phyloP scores from a whole-genome alignment of 176 grass and related monocot genomes.

The Neostapfia colusana region DNA sequence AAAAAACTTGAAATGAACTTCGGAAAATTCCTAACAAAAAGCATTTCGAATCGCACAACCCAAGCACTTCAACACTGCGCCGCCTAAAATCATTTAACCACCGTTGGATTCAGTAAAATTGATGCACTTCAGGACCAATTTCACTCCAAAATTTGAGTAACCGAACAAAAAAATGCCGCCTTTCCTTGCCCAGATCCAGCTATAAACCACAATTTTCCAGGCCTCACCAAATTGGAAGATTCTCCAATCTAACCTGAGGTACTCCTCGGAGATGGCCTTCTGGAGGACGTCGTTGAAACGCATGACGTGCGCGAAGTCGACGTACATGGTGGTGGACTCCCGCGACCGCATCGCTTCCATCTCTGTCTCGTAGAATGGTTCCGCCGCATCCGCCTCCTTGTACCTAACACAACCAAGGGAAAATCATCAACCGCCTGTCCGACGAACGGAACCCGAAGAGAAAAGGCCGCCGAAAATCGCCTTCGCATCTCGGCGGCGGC shows the following conservation, averaged over 20 bases:
- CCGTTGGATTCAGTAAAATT: not conserved
- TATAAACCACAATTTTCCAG: not conserved
- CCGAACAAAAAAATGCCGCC: not conserved
- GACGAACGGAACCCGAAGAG: not conserved
- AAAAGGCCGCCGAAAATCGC: conserved; percentile 18
- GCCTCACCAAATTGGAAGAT: not conserved
- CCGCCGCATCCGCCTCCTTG: conserved; percentile 62
- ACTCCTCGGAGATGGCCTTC: conserved; percentile 91
- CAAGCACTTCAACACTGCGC: not conserved
- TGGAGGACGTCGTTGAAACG: conserved; percentile 94
- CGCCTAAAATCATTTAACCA: not conserved
- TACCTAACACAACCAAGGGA: conserved; percentile 45
- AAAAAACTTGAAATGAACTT: not conserved
- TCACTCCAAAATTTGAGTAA: not conserved
- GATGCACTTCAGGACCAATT: not conserved
- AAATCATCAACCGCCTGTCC: not conserved
- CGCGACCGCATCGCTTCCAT: conserved; percentile 75
- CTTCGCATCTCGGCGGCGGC: not conserved
- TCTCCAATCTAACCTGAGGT: conserved; percentile 60
- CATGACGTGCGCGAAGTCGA: conserved; percentile 95
- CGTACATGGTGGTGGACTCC: conserved; percentile 91
- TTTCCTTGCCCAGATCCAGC: not conserved
- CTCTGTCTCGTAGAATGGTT: conserved; percentile 84
- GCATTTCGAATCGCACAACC: not conserved
- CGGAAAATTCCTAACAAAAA: not conserved